Evolutionary conservation across 2,329 filamentous ascomycete species (phyloP).

Genomic region (Mariannaea elegans): DNA sequence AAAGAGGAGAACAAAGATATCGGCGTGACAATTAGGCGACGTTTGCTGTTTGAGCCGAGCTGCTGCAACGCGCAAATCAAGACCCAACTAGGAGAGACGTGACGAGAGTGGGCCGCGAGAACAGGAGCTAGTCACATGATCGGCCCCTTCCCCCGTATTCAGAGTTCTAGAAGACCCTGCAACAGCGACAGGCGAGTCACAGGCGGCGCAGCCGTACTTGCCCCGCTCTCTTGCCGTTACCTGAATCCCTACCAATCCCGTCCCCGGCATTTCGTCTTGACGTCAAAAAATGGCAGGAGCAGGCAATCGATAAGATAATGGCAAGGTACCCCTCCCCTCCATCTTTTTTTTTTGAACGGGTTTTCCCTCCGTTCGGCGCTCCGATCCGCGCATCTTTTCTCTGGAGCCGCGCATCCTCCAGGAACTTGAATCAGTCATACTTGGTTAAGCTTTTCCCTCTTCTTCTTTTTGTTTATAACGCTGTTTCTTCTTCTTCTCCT

Average conservation of each 20-base stretch:
- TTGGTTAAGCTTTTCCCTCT: not conserved
- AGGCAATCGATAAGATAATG: slow-evolving; percentile 19
- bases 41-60: not conserved
- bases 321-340: slow-evolving; percentile 25
- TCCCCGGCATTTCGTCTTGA: slow-evolving; percentile 8
- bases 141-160: not conserved
- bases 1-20: not conserved
- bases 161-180: not conserved
- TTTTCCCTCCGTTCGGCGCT: slow-evolving; percentile 34
- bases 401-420: slow-evolving; percentile 7
- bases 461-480: not conserved
- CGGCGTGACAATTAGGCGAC: too few species aligned
- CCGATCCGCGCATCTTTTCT: slow-evolving; percentile 32
- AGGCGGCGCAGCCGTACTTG: not conserved
- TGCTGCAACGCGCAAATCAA: not conserved
- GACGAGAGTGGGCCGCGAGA: not conserved
- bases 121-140: not conserved
- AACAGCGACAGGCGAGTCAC: not conserved
- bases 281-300: slow-evolving; percentile 20
- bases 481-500: slow-evolving; percentile 4
- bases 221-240: slow-evolving; percentile 10
- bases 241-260: slow-evolving; percentile 17
- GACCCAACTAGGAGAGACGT: not conserved
- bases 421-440: slow-evolving; percentile 4
- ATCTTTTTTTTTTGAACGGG: not conserved